A percentile compares a stretch with the other conserved stretches of the same genome.
These are phyloP conservation scores for Xylaria sp. DNA, from an alignment of 2,329 filamentous ascomycete species.

Conservation along the genomic window DNA sequence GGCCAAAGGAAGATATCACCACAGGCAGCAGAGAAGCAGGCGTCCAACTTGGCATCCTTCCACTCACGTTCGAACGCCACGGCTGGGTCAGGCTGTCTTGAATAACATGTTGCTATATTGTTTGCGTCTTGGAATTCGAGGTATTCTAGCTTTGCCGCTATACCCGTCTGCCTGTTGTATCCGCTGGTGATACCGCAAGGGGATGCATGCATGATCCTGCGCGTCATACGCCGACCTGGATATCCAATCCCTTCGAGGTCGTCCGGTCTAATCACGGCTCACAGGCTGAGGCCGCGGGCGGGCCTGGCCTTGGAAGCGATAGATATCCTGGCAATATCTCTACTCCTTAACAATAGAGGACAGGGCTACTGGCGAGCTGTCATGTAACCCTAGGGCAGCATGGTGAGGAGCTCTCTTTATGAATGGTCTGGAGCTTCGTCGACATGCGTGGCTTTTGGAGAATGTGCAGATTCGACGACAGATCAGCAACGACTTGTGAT, in stretches of 20 bases:
- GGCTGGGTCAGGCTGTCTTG: not conserved
- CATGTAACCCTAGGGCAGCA: not conserved
- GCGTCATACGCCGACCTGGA: not conserved
- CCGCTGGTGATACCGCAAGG: not conserved
- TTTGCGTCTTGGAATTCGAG: not conserved
- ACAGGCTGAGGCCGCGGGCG: not conserved
- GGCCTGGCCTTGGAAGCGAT: not conserved
- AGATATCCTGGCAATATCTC: not conserved
- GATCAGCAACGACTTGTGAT: not conserved
- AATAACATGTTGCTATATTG: not conserved
- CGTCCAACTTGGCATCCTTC: not conserved
- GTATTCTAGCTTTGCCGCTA: not conserved
- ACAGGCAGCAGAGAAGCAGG: not conserved
- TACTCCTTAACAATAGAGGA: not conserved
- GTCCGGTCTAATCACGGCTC: not conserved
- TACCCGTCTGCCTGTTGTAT: not conserved
- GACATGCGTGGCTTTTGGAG: not conserved
- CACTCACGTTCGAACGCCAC: not conserved
- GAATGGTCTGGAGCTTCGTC: not conserved
- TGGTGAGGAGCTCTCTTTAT: not conserved
- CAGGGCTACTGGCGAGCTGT: not conserved
- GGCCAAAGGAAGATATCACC: not conserved
- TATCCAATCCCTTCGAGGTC: not conserved
- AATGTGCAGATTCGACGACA: not conserved
- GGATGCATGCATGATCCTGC: not conserved